Conservation (phyloP, 495 filamentous ascomycete genomes). For the Neurospora sp. region DNA sequence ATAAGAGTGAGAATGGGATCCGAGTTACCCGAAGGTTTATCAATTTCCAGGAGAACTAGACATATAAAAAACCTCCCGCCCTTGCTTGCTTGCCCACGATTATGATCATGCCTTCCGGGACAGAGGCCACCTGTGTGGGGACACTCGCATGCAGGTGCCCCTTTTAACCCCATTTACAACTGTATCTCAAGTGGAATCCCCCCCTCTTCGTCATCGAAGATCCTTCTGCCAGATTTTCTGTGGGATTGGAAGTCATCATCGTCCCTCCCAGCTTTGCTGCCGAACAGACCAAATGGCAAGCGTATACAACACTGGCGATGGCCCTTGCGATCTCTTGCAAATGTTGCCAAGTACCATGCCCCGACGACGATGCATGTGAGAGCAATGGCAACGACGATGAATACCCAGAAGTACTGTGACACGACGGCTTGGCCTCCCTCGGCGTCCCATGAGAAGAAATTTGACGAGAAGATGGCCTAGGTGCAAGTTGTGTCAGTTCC, state of each 20-base stretch:
- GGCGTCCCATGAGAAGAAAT: background rate
- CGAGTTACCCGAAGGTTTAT: rapidly evolving
- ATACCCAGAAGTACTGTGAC: background rate
- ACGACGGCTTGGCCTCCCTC: background rate
- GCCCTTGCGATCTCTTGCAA: background rate
- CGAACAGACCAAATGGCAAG: background rate
- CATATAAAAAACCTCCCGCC: background rate
- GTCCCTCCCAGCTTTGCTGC: background rate
- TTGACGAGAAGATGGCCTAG: background rate
- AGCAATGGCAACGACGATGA: background rate
- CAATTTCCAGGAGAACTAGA: background rate
- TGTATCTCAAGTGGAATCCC: background rate
- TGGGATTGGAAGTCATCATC: background rate
- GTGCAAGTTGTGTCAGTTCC: background rate
- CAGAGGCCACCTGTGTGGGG: background rate
- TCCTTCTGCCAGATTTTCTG: background rate
- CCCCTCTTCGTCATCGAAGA: background rate
- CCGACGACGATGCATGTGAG: background rate
- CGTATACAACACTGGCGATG: background rate
- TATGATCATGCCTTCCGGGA: background rate
- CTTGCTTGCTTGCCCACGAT: background rate
- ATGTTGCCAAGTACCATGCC: background rate
- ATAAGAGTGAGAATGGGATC: background rate
- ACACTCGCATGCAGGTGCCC: background rate
- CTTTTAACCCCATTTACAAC: background rate